Evolutionary conservation across 768 basidiomycete species (phyloP).

Genomic region (Serendipita sp.): DNA sequence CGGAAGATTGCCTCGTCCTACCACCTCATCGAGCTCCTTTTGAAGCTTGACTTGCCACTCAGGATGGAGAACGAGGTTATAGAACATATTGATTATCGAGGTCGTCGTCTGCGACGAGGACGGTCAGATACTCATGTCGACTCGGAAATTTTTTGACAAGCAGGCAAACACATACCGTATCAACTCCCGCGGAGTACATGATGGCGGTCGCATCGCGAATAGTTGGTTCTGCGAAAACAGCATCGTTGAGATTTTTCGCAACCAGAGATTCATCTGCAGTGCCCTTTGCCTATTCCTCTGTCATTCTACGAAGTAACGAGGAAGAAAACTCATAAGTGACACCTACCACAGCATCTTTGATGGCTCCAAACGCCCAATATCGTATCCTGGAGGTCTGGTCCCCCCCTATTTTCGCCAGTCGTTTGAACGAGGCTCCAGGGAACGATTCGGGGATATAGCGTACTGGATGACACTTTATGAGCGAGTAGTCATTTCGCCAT

Average conservation of each 20-base stretch:
- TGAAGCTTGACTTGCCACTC: slow-evolving; percentile 13
- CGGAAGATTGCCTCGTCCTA: neutral
- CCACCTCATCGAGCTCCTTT: neutral
- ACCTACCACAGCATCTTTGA: neutral
- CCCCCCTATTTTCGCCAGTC: neutral
- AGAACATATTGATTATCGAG: slow-evolving; percentile 5
- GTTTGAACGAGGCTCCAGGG: slow-evolving; percentile 29
- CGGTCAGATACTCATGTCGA: no score
- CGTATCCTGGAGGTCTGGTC: neutral
- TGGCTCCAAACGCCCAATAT: neutral
- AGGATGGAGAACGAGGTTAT: slow-evolving; percentile 17
- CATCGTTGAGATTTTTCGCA: neutral
- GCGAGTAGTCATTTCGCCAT: neutral
- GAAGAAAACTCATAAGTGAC: no score
- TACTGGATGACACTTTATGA: slow-evolving; percentile 17
- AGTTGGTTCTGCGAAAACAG: neutral
- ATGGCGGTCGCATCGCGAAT: neutral
- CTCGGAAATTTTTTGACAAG: no score
- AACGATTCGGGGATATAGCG: slow-evolving; percentile 29
- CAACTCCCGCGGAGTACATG: neutral
- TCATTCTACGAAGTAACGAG: neutral
- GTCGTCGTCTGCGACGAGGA: neutral
- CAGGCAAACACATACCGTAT: neutral
- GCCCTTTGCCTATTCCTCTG: neutral
- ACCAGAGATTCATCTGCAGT: neutral